Conservation (phyloP, 1,139 yeast species). For the Geotrichum klebahnii region DNA sequence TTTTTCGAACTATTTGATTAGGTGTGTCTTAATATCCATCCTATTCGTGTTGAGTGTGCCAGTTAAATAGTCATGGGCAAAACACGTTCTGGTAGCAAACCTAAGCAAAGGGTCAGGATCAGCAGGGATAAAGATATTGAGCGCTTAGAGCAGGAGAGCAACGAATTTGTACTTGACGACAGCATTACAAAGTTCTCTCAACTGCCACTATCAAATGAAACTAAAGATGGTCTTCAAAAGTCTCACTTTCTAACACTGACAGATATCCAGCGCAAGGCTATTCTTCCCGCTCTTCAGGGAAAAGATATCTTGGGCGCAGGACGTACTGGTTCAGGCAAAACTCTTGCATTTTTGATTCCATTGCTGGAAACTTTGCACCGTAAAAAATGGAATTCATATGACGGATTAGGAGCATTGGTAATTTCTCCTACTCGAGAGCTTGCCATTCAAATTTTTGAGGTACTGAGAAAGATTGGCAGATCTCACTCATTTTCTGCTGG, state of each 20-base stretch:
- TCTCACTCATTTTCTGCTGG: constrained; percentile 85
- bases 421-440: constrained; percentile 92
- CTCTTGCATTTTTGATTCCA: constrained; percentile 87
- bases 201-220: constrained; percentile 65
- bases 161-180: constrained; percentile 29
- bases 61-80: no score
- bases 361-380: constrained; percentile 67
- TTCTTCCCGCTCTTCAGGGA: constrained; percentile 73
- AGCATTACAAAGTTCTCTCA: constrained; percentile 43
- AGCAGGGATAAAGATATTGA: constrained; percentile 7
- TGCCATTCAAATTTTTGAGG: constrained; percentile 92
- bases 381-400: constrained; percentile 77
- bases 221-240: constrained; percentile 68
- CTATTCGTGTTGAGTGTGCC: no score
- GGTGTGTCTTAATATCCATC: no score
- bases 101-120: constrained; percentile 1
- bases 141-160: constrained; percentile 2
- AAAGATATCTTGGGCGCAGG: constrained; percentile 90
- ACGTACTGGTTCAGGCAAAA: constrained; percentile 94
- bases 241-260: constrained; percentile 67
- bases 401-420: constrained; percentile 89
- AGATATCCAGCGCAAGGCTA: constrained; percentile 77
- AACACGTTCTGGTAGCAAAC: background rate
- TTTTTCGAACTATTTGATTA: no score
- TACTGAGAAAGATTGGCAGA: constrained; percentile 76